Percentiles rank a stretch among this genome's conserved stretches.
These are phyloP conservation scores for Schwanniomyces yamadae DNA, from an alignment of 805 yeast species.

Conservation along the genomic window DNA sequence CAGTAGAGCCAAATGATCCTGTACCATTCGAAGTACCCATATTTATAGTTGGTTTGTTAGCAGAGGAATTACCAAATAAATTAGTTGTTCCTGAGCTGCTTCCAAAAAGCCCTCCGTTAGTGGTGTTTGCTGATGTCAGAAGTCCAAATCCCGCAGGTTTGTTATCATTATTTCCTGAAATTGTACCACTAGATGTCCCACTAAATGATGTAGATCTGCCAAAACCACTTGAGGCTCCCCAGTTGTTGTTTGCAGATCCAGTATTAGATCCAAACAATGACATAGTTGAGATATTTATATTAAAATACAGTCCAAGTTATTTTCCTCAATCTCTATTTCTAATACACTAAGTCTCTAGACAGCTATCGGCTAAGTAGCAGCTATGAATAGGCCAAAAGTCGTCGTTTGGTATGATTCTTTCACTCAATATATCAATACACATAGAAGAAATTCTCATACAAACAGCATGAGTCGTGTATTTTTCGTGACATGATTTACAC, in stretches of 20 bases:
- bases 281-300: no score
- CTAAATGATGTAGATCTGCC: constrained; percentile 20
- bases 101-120: constrained; percentile 24
- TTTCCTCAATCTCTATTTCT: no score
- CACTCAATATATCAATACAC: no score
- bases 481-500: not conserved
- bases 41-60: constrained; percentile 19
- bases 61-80: constrained; percentile 20
- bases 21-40: constrained; percentile 5
- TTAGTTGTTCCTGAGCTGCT: constrained; percentile 6
- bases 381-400: no score
- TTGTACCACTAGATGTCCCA: constrained; percentile 12
- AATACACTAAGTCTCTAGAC: no score
- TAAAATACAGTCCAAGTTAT: no score
- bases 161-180: constrained; percentile 15
- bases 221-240: constrained; percentile 23
- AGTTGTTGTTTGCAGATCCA: constrained; percentile 10
- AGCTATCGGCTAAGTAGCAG: no score
- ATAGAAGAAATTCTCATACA: constrained; percentile 4
- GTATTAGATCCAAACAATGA: constrained; percentile 14
- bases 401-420: not conserved
- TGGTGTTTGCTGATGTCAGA: constrained; percentile 16
- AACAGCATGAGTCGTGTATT: constrained; percentile 4
- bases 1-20: constrained; percentile 6
- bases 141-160: constrained; percentile 14